Evolutionary conservation across 116 monocot species (phyloP), one percentile per base, ranked within the genome.

Genomic region (Cymodocea nodosa): DNA sequence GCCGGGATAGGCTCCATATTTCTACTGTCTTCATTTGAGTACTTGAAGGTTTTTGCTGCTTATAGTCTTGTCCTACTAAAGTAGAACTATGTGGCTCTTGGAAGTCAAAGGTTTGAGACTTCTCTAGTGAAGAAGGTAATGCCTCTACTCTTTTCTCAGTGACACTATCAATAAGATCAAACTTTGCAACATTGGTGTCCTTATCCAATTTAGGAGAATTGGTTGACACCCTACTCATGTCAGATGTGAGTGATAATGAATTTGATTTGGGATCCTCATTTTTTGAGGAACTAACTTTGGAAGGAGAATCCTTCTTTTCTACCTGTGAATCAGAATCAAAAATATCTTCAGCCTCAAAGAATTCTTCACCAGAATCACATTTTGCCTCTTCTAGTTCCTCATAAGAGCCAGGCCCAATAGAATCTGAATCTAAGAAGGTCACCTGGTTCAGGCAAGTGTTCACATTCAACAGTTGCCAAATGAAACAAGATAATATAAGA

Each of bases 291-390:
- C 8, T 44, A 12, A 12, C 8, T 8, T 44, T 44, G 44, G 44
- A 10, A 10, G 44, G 44, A 44, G 44, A 44, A 10, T 44, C 44
- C 44, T 44, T 44, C 44, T 44, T 44, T 44, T 7, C 80, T 52
- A 85, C 82, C 19, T 72, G 67, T 63, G 65, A 84, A 40, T 89
- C 94, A 48, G 75, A 62, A 79, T 66, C 77, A 39, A 85, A 85
- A 24, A 84, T 85, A 64, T 97, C 97, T 66, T 91, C 88, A 67
- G 85, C 91, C 69, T 97, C 97, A 73, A 91, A 97, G 61, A 97
- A 97, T 66, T 88, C 91, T 24, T 97, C 97, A 69, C 54, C 52
- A n/a, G 34, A 30, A 18, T 14, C 53, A 66, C 71, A 81, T 70
- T 86, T 84, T 15, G 68, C 74, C 58, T 82, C 93, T 63, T 78